Percentiles rank a stretch among this genome's conserved stretches.
Conservation (phyloP, 2,329 filamentous ascomycete genomes). For the Botrytis porri region DNA sequence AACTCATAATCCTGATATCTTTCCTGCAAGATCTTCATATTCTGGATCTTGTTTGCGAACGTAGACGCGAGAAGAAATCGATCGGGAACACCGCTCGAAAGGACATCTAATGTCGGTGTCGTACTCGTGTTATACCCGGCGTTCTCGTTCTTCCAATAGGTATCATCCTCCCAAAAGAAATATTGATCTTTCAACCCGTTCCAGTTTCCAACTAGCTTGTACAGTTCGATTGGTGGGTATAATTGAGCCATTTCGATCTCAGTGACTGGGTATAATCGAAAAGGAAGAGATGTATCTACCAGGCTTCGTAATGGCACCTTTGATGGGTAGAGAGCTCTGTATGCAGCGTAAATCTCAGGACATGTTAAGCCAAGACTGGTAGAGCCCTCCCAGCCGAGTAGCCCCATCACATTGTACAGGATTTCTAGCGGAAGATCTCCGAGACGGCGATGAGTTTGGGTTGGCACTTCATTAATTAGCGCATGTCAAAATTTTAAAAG, state of each 20-base stretch:
- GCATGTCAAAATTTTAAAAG: not conserved
- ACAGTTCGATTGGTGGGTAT: not conserved
- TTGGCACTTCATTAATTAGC: not conserved
- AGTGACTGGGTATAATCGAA: too few relatives aligned
- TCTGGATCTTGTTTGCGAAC: not conserved
- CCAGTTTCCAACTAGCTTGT: not conserved
- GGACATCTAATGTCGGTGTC: not conserved
- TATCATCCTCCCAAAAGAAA: not conserved
- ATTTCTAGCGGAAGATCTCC: not conserved
- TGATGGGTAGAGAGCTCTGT: not conserved
- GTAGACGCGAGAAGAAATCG: not conserved
- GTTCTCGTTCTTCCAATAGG: not conserved
- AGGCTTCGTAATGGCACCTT: not conserved
- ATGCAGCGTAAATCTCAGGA: not conserved
- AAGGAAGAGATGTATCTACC: not conserved
- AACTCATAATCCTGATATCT: not conserved
- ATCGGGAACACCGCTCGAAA: not conserved
- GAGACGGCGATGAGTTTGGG: not conserved
- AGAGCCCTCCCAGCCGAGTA: not conserved
- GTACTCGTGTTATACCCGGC: not conserved
- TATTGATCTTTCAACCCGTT: not conserved
- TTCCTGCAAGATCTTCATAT: not conserved
- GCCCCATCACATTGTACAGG: not conserved
- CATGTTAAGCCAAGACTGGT: not conserved
- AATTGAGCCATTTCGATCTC: not conserved